Evolutionary conservation across 306 rosid genomes (phyloP).

Genomic region (Fragaria nilgerrensis): DNA sequence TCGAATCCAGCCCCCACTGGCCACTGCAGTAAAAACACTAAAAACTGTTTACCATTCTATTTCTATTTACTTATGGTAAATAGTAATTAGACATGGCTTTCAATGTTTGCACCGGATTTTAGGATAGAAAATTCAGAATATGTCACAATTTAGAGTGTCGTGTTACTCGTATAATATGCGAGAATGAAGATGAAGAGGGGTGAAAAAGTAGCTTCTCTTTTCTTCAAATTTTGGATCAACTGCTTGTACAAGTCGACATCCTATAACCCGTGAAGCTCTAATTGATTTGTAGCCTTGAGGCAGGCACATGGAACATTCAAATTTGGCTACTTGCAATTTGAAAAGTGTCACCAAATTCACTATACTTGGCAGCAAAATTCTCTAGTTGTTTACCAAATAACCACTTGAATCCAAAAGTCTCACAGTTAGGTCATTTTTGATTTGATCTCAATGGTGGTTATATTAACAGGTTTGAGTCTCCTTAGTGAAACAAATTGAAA

Average conservation of each 20-base stretch:
- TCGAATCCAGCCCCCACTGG: not conserved
- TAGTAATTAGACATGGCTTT: not conserved
- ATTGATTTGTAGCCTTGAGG: slow-evolving; percentile 7
- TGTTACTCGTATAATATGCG: not conserved
- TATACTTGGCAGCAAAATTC: not conserved
- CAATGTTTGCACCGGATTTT: not conserved
- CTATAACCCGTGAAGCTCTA: slow-evolving; percentile 2
- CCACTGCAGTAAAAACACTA: not conserved
- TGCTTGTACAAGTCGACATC: not conserved
- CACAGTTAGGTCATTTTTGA: not conserved
- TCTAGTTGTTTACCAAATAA: slow-evolving; percentile 6
- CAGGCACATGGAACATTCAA: slow-evolving; percentile 4
- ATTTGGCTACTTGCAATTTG: slow-evolving; percentile 1
- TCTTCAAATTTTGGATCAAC: not conserved
- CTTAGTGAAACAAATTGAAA: slow-evolving; percentile 1
- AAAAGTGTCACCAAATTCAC: not conserved
- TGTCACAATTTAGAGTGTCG: not conserved
- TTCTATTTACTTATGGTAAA: not conserved
- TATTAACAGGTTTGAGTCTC: not conserved
- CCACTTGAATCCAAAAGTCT: not conserved
- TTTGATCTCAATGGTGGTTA: not conserved
- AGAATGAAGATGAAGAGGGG: not conserved
- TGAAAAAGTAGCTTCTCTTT: not conserved
- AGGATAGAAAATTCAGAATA: not conserved
- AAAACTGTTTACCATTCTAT: not conserved